Evolutionary conservation across 441 rosid species (phyloP).

Genomic region (Corymbia calophylla): DNA sequence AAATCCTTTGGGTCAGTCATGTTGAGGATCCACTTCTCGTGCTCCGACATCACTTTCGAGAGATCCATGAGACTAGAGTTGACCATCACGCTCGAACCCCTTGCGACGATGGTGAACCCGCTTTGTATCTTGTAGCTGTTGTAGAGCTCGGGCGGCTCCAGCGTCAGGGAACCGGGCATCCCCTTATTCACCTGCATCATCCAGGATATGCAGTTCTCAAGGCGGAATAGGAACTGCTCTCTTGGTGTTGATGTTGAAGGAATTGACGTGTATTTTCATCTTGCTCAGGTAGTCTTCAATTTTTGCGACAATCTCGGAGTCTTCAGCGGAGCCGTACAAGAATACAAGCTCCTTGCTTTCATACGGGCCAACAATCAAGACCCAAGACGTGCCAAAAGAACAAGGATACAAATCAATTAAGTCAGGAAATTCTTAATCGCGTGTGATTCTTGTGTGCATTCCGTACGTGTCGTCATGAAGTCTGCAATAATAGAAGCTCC

Average conservation of each 20-base stretch:
- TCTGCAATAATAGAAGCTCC: neutral
- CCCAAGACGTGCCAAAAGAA: neutral
- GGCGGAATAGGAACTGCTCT: neutral
- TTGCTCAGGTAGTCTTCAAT: neutral
- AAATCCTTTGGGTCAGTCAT: neutral
- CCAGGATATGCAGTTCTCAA: neutral
- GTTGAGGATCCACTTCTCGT: neutral
- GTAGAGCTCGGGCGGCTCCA: neutral
- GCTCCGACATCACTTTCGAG: neutral
- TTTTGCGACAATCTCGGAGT: fast-evolving
- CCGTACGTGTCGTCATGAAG: neutral
- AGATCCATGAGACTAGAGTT: neutral
- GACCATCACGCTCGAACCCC: neutral
- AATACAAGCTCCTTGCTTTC: neutral
- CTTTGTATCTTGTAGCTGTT: neutral
- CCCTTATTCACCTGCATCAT: neutral
- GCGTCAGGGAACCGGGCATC: neutral
- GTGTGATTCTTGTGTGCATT: neutral
- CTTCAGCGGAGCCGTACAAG: neutral
- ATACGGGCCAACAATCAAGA: neutral
- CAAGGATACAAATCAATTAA: neutral
- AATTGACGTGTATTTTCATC: neutral
- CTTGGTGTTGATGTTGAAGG: neutral
- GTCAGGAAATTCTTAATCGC: neutral
- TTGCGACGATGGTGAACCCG: neutral